A percentile compares a stretch with the other conserved stretches of the same genome.
Evolutionary conservation across 768 basidiomycete species (phyloP).

Genomic region (Phlebiopsis flavidoalba): DNA sequence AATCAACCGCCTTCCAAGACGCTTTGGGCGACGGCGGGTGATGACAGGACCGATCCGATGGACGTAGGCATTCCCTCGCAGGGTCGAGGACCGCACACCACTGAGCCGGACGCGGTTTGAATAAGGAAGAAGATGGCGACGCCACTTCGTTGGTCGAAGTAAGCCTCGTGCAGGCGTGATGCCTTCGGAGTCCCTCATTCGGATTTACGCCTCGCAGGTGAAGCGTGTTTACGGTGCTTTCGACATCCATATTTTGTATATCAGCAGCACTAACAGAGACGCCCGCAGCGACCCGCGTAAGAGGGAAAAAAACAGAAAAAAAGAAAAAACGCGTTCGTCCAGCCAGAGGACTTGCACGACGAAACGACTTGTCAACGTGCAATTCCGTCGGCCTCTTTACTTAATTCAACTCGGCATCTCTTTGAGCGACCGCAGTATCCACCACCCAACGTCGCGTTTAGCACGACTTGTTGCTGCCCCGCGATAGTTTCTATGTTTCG

Average conservation of each 20-base stretch:
- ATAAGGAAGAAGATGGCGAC: conserved; percentile 2
- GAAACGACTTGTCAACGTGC: background rate
- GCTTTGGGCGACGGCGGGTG: background rate
- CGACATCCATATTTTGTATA: background rate
- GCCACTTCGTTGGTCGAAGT: background rate
- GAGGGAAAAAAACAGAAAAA: too few relatives aligned
- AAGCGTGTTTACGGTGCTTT: background rate
- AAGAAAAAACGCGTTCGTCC: conserved; percentile 8
- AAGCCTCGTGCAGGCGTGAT: background rate
- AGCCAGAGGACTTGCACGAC: conserved; percentile 3
- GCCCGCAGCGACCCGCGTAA: background rate
- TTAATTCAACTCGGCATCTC: background rate
- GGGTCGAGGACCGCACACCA: background rate
- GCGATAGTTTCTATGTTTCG: background rate
- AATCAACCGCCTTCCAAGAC: background rate
- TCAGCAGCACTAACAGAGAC: background rate
- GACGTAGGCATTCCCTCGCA: too few relatives aligned
- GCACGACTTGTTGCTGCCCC: background rate
- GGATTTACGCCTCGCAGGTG: background rate
- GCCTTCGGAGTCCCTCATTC: background rate
- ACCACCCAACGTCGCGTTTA: background rate
- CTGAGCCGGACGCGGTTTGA: conserved; percentile 4
- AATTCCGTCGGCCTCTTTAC: background rate
- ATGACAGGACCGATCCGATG: too few relatives aligned
- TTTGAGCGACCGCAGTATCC: background rate